phyloP scores from a whole-genome alignment of 345 rosid species.

The Eucalyptus sp. region DNA sequence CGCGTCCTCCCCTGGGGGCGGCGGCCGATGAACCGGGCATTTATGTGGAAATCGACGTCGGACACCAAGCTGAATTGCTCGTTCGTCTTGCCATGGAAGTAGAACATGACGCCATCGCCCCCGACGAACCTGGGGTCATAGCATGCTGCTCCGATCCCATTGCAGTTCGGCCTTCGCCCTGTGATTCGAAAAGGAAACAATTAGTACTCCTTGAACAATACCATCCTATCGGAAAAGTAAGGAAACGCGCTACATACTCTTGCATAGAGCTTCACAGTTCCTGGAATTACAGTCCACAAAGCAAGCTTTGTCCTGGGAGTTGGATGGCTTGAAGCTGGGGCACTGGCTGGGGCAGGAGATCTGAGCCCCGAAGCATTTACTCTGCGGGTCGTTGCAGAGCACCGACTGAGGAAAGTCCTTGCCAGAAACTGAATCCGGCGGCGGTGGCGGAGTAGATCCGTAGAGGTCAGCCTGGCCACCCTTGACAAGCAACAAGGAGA shows the following conservation, averaged over 20 bases:
- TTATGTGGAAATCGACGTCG: slow-evolving; percentile 1
- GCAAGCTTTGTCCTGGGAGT: slow-evolving; percentile 1
- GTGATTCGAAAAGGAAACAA: neutral
- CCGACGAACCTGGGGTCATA: slow-evolving; percentile 1
- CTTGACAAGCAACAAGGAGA: neutral
- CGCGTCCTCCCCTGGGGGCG: neutral
- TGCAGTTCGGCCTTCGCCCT: neutral
- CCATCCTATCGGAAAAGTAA: neutral
- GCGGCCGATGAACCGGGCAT: slow-evolving; percentile 7
- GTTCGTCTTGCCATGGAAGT: slow-evolving; percentile 1
- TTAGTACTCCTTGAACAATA: neutral
- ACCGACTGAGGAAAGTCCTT: neutral
- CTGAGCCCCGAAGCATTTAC: neutral
- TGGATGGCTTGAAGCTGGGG: neutral
- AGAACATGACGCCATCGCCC: slow-evolving; percentile 4
- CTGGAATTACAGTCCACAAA: neutral
- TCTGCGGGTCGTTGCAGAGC: neutral
- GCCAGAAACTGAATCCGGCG: neutral
- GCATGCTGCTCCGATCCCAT: neutral
- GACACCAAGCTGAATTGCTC: slow-evolving; percentile 2
- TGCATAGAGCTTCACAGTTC: slow-evolving; percentile 1
- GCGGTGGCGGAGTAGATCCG: neutral
- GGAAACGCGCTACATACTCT: neutral
- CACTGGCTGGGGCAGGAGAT: slow-evolving; percentile 1
- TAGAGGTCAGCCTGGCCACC: neutral